A percentile compares a stretch with the other conserved stretches of the same genome.
Conservation (phyloP, 768 basidiomycete genomes). For the Hypholoma sublateritium region DNA sequence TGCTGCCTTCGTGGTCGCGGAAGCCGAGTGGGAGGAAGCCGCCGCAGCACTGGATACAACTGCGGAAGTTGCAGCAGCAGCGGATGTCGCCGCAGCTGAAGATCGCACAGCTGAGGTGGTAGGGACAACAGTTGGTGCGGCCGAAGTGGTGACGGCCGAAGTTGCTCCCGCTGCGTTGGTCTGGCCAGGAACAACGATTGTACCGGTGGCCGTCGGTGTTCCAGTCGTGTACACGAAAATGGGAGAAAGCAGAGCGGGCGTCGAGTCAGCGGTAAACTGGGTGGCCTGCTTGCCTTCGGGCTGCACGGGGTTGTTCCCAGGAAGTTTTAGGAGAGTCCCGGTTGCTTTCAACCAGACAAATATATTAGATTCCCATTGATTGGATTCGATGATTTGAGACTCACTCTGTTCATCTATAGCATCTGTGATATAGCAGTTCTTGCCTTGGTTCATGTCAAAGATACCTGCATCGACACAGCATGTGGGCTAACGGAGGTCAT, state of each 20-base stretch:
- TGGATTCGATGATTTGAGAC: neutral
- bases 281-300: conserved; percentile 32
- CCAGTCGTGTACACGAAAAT: conserved; percentile 47
- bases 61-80: too few species aligned
- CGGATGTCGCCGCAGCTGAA: too few species aligned
- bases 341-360: conserved; percentile 29
- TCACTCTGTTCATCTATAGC: conserved; percentile 47
- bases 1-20: neutral
- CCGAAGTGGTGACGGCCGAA: neutral
- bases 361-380: neutral
- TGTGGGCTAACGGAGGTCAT: conserved; percentile 26
- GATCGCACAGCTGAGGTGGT: neutral
- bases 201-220: conserved; percentile 36
- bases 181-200: conserved; percentile 14
- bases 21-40: neutral
- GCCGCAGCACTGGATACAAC: neutral
- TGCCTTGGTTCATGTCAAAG: conserved; percentile 40
- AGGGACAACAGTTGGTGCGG: neutral
- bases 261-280: conserved; percentile 30
- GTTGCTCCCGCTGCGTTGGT: conserved; percentile 4
- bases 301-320: conserved; percentile 56
- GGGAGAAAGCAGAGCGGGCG: conserved; percentile 40
- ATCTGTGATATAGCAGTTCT: conserved; percentile 45
- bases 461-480: conserved; percentile 48
- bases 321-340: conserved; percentile 45